Base-by-base conservation (phyloP, 2,329 filamentous ascomycete species). In the Proliferodiscus dingleyae region DNA sequence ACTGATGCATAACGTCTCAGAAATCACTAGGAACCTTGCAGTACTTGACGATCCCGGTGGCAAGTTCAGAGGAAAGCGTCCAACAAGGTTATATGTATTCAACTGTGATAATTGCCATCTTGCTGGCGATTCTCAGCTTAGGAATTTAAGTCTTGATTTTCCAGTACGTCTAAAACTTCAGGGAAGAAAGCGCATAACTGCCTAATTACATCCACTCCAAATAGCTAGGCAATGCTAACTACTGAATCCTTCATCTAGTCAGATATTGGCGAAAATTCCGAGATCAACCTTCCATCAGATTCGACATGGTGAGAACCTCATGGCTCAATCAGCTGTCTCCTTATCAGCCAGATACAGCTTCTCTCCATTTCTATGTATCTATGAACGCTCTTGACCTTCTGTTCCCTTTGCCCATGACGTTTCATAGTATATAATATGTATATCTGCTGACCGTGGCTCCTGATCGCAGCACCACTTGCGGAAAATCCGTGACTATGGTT, bases 61-160 rank as follows among this genome's bases (percentile, higher is more conserved):
- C 29, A 58, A 61, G 29, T 59, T 57, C 34, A 52, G 57, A 37
- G 43, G 58, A 2, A 33, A 56, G 13, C 57, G 57, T 19, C 67
- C 66, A 2, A 62, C 24, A 6, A 26, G 60, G 33, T 45, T 67
- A 19, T 68, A 64, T 52, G 61, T 57, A 3, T 39, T 70, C 19
- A 68, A 69, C 42, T 70, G 67, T 49, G 49, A 58, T 4, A 54
- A 50, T 13, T 66, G 60, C 37, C 67, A 70, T 57, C 37, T 67
- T 11, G 59, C 61, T 18, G 66, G 66, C 15, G 64, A 64, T 15
- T 61, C 62, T 3, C 64, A 68, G 45, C 46, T 70, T 13, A 56
- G 54, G 59, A 43, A 54, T 51, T 37, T 55, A 40, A 47, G 55
- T 51, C 32, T 63, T 53, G 58, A 51, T 46, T 56, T 57, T 45